These are phyloP conservation scores for Populus pruinosa DNA, from an alignment of 345 rosid species.

Conservation along the genomic window DNA sequence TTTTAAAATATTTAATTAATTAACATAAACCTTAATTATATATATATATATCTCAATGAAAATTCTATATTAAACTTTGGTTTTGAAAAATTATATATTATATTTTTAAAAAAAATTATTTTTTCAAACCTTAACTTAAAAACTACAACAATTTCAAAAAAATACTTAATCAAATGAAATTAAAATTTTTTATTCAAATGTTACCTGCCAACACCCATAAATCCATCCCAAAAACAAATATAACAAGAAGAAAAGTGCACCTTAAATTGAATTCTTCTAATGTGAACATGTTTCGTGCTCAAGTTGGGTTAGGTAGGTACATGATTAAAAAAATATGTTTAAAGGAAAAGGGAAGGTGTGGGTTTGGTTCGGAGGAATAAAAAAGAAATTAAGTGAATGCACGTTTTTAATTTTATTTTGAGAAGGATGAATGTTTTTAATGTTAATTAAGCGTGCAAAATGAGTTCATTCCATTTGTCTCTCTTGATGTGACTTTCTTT, in stretches of 20 bases:
- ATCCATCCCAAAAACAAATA: too few species aligned
- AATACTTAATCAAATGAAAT: neutral
- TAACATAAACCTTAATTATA: too few species aligned
- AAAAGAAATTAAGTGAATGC: neutral
- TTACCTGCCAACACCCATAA: neutral
- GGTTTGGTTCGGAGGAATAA: neutral
- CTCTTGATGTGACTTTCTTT: too few species aligned
- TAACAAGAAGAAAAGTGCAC: neutral
- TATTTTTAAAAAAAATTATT: too few species aligned
- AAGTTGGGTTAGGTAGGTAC: neutral
- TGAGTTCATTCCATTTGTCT: too few species aligned
- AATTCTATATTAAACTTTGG: too few species aligned
- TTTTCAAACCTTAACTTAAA: too few species aligned
- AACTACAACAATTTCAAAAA: too few species aligned
- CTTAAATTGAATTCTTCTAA: neutral
- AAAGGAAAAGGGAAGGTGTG: neutral
- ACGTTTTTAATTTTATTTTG: neutral
- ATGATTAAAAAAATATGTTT: neutral
- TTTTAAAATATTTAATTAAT: too few species aligned
- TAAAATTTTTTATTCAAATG: neutral
- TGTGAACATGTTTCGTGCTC: neutral
- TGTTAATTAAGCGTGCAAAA: too few species aligned
- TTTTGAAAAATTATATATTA: too few species aligned
- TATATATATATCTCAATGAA: too few species aligned
- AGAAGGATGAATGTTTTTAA: neutral